Conservation (phyloP, 1,284 basidiomycete genomes). For the Mycena sp. region DNA sequence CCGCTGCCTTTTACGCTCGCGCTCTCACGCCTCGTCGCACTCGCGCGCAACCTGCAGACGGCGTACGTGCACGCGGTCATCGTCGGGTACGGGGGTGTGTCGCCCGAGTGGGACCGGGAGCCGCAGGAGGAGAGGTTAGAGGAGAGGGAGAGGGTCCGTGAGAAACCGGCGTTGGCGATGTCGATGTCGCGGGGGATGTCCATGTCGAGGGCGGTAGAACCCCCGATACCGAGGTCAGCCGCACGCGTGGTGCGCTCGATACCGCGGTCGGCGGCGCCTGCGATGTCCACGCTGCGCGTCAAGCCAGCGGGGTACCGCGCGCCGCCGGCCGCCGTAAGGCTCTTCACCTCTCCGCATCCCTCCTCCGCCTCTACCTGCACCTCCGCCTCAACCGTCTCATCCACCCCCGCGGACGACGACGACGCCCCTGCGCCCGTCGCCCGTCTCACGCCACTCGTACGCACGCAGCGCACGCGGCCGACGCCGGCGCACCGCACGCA, state of each 20-base stretch:
- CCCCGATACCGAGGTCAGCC: too few species aligned
- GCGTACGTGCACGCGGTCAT: conserved; percentile 28
- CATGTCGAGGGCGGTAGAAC: too few species aligned
- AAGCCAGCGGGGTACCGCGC: too few species aligned
- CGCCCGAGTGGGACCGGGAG: not conserved
- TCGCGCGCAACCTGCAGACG: conserved; percentile 25
- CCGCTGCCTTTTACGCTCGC: conserved; percentile 18
- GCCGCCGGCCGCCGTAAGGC: too few species aligned
- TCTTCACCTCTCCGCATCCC: not conserved
- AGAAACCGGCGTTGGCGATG: not conserved
- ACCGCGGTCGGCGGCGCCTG: not conserved
- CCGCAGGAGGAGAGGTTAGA: not conserved
- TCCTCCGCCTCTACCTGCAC: not conserved
- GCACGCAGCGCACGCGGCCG: not conserved
- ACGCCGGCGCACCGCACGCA: not conserved
- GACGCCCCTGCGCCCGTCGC: conserved; percentile 14
- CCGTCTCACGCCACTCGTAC: conserved; percentile 14
- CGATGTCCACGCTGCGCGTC: not conserved
- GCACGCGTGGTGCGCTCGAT: not conserved
- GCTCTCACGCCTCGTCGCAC: conserved; percentile 14
- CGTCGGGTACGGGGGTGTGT: conserved; percentile 23
- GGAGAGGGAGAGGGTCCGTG: not conserved
- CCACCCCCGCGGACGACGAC: not conserved
- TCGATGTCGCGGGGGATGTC: not conserved
- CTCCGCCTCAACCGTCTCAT: not conserved